Percentiles rank a stretch among this genome's conserved stretches.
phyloP scores from a whole-genome alignment of 352 stramenopile genomes.

The Pythium apleroticum region DNA sequence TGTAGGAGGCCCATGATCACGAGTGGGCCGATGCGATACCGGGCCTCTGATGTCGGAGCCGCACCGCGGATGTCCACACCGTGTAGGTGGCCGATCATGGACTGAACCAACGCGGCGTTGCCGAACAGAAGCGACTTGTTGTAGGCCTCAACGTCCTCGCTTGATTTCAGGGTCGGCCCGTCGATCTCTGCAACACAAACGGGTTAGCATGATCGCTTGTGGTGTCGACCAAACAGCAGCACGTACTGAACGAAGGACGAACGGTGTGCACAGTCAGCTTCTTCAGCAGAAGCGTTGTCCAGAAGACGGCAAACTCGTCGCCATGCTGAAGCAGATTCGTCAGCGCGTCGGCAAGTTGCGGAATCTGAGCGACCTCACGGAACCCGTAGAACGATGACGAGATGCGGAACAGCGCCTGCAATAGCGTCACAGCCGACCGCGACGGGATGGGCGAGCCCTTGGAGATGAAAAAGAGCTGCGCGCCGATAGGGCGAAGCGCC shows the following conservation, averaged over 20 bases:
- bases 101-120: constrained; percentile 66
- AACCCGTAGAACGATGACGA: constrained; percentile 87
- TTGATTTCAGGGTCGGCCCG: constrained; percentile 54
- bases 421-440: constrained; percentile 61
- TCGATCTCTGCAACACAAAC: constrained; percentile 38
- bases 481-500: constrained; percentile 73
- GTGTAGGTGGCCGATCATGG: constrained; percentile 60
- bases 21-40: constrained; percentile 53
- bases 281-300: constrained; percentile 72
- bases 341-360: constrained; percentile 77
- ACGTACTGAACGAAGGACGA: constrained; percentile 47
- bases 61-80: constrained; percentile 50
- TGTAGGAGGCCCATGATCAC: constrained; percentile 91
- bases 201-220: background rate
- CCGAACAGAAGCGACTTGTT: constrained; percentile 79
- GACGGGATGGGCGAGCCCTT: constrained; percentile 67
- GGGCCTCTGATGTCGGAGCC: constrained; percentile 17
- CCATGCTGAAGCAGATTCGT: constrained; percentile 72
- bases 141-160: constrained; percentile 63
- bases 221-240: background rate
- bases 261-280: constrained; percentile 55
- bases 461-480: constrained; percentile 77
- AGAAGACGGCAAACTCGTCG: constrained; percentile 89
- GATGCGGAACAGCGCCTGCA: constrained; percentile 87
- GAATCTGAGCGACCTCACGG: constrained; percentile 73